Base-by-base conservation (phyloP, 2,329 filamentous ascomycete genomes). In the Colletotrichum tropicicola region DNA sequence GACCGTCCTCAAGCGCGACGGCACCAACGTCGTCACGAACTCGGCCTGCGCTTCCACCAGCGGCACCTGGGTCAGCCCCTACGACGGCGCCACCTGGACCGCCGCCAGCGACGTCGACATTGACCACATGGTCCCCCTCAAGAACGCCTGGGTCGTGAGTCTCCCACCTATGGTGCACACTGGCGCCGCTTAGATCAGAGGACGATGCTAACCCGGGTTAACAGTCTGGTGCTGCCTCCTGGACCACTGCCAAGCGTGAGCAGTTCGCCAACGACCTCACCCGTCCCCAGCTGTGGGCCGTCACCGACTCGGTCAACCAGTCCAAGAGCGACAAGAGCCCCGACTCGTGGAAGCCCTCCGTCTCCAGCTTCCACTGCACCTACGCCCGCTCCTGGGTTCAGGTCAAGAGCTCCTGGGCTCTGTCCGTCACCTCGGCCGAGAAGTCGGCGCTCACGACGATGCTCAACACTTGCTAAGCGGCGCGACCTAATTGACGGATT, bases 41-140 rank as follows among this genome's bases (percentile, higher is more conserved):
- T 80, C 77, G 12, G 81, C 85, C 32, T 97, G 92, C 76, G 78
- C 83, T 1, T 77, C 91, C 0, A 89, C 84, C 0, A 87, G 86
- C 3, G 92, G 93, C 5, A 82, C 80, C 0, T 96, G 93, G 92
- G 77, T 75, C 41, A 90, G 87, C 35, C 90, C 91, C 0, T 96
- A 92, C 74, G 92, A 95, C 72, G 92, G 91, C 15, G 89, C 80
- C 0, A 88, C 83, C 1, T 93, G 91, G 90, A 90, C 87, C 0
- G 80, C 82, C 0, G 86, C 91, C 1, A 85, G 83, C 17, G 91
- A 94, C 70, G 76, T 96, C 1, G 92, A 95, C 70, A 95, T 96
- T 65, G 93, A 96, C 75, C 93, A 96, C 75, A 84, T 96, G 78
- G 91, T 97, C 3, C 92, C 93, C 1, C 76, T 97, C 66, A 90